Percentiles rank a stretch among this genome's conserved stretches.
Evolutionary conservation across 768 basidiomycete genomes (phyloP).

Genomic region (Gautieria morchelliformis): DNA sequence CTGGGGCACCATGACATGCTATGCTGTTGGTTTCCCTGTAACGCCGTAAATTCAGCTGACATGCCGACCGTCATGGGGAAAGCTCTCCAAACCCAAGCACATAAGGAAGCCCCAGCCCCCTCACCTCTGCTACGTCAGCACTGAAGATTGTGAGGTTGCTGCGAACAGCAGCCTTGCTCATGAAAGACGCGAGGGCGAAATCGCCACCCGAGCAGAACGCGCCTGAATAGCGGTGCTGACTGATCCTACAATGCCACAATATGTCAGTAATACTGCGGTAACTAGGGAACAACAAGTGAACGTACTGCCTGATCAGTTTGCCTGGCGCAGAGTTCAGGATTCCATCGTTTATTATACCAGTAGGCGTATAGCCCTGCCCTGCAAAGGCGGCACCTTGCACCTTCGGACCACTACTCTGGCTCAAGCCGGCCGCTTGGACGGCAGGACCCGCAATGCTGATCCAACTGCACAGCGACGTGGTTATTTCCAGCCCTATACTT

Average conservation of each 20-base stretch:
- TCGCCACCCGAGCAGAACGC: constrained; percentile 49
- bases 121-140: constrained; percentile 45
- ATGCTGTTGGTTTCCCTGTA: constrained; percentile 44
- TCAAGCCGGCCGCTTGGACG: constrained; percentile 29
- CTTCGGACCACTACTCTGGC: constrained; percentile 29
- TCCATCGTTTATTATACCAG: constrained; percentile 43
- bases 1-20: constrained; percentile 32
- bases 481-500: neutral
- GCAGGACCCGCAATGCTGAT: constrained; percentile 40
- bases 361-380: constrained; percentile 43
- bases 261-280: neutral
- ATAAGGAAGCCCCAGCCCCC: constrained; percentile 38
- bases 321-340: constrained; percentile 41
- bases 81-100: constrained; percentile 30
- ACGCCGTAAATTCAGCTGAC: neutral
- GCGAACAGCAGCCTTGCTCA: constrained; percentile 51
- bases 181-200: constrained; percentile 50
- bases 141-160: constrained; percentile 43
- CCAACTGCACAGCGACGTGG: constrained; percentile 34
- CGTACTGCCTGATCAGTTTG: constrained; percentile 43
- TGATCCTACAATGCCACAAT: constrained; percentile 31
- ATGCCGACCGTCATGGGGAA: neutral
- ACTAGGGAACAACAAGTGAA: neutral
- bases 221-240: constrained; percentile 35
- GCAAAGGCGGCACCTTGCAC: constrained; percentile 44